Conservation (phyloP, 1,284 basidiomycete species). For the Microbotryum scabiosae region DNA sequence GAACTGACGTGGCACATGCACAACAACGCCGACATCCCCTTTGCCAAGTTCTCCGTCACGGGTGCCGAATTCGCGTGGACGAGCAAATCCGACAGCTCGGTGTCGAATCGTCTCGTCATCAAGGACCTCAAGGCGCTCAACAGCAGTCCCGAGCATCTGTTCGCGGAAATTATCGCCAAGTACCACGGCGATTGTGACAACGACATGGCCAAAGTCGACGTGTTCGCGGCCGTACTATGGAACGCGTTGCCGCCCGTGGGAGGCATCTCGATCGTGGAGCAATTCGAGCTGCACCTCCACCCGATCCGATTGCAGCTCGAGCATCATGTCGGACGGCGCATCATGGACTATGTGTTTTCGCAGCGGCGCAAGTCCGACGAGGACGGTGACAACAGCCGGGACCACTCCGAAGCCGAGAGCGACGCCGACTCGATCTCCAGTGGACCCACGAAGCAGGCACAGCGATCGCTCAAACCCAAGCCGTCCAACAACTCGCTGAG, state of each 20-base stretch:
- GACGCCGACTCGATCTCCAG: not conserved
- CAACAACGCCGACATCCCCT: conserved; percentile 59
- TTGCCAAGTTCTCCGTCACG: conserved; percentile 78
- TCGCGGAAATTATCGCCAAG: conserved; percentile 81
- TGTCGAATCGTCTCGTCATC: conserved; percentile 67
- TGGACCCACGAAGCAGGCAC: conserved; percentile 5
- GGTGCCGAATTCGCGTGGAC: conserved; percentile 76
- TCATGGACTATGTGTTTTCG: conserved; percentile 78
- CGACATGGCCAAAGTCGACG: conserved; percentile 24
- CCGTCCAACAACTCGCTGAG: not conserved
- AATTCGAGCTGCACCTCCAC: conserved; percentile 72
- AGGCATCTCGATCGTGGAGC: conserved; percentile 83
- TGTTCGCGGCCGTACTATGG: conserved; percentile 53
- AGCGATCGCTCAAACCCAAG: conserved; percentile 3
- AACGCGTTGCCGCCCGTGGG: conserved; percentile 79
- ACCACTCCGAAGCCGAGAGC: conserved; percentile 34
- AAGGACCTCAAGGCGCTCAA: conserved; percentile 76
- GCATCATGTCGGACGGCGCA: conserved; percentile 65
- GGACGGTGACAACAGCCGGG: conserved; percentile 42
- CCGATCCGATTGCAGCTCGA: conserved; percentile 83
- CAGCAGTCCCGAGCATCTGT: conserved; percentile 71
- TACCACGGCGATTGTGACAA: conserved; percentile 38
- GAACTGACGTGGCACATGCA: conserved; percentile 94
- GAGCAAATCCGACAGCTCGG: conserved; percentile 80
- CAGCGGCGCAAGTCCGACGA: conserved; percentile 44